Conservation (phyloP, 2,329 filamentous ascomycete species). For the Fusarium transvaalense region DNA sequence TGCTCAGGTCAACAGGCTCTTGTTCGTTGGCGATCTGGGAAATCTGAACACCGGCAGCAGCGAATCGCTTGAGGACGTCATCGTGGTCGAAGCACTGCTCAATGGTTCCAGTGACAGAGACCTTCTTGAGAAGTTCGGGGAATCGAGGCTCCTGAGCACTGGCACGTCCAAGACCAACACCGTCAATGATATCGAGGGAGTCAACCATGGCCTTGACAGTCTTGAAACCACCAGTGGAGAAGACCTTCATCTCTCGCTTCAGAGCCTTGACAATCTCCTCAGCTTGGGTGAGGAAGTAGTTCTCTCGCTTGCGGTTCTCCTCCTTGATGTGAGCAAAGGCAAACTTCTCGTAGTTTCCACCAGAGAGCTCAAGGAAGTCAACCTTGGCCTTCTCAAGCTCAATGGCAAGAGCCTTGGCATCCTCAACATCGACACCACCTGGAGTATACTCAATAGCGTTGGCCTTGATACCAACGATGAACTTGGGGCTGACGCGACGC, state of each 20-base stretch:
- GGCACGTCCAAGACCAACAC: constrained; percentile 22
- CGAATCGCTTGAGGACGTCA: constrained; percentile 9
- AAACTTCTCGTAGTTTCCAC: constrained; percentile 68
- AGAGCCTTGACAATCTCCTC: constrained; percentile 58
- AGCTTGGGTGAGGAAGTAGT: constrained; percentile 70
- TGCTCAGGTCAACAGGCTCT: constrained; percentile 23
- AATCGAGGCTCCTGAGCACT: constrained; percentile 27
- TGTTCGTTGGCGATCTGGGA: constrained; percentile 24
- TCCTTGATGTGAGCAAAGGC: constrained; percentile 65
- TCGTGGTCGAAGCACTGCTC: constrained; percentile 24
- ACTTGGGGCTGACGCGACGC: constrained; percentile 56
- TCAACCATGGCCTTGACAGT: constrained; percentile 18
- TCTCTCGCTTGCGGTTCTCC: constrained; percentile 64
- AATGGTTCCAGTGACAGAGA: neutral
- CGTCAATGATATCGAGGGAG: constrained; percentile 28
- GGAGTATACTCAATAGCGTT: constrained; percentile 67
- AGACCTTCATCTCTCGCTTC: constrained; percentile 29
- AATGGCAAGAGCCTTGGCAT: constrained; percentile 60
- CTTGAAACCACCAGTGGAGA: constrained; percentile 37
- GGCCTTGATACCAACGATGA: constrained; percentile 66
- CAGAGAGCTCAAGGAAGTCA: constrained; percentile 69
- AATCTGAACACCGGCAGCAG: constrained; percentile 28
- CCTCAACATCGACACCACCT: constrained; percentile 63
- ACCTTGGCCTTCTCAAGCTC: constrained; percentile 62
- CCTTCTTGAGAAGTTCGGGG: constrained; percentile 17